A percentile compares a stretch with the other conserved stretches of the same genome.
phyloP scores from a whole-genome alignment of 768 basidiomycete species.

The Tylopilus vinaceipallidus region DNA sequence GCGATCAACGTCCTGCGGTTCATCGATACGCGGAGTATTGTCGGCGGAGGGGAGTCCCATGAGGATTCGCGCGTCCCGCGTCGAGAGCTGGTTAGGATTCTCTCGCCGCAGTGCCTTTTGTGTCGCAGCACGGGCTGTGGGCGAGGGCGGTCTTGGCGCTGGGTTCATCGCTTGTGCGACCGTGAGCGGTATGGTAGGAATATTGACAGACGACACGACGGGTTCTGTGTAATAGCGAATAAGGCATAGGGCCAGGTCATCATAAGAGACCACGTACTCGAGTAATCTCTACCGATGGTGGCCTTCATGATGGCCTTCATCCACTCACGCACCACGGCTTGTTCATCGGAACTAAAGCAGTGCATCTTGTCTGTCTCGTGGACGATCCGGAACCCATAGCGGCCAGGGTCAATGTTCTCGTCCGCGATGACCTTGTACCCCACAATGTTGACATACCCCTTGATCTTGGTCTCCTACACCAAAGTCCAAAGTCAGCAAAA shows the following conservation, averaged over 20 bases:
- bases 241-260: background rate
- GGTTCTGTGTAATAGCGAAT: slow-evolving; percentile 54
- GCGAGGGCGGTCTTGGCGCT: slow-evolving; percentile 91
- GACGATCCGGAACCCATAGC: slow-evolving; percentile 92
- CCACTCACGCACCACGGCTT: slow-evolving; percentile 86
- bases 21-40: slow-evolving; percentile 18
- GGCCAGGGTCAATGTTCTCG: slow-evolving; percentile 87
- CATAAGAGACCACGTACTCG: slow-evolving; percentile 52
- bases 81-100: slow-evolving; percentile 79
- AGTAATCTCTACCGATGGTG: slow-evolving; percentile 91
- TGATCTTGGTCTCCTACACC: slow-evolving; percentile 84
- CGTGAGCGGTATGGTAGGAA: slow-evolving; percentile 91
- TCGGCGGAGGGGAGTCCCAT: slow-evolving; percentile 53
- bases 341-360: slow-evolving; percentile 90
- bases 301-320: slow-evolving; percentile 99
- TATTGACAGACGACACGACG: slow-evolving; percentile 94
- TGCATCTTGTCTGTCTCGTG: slow-evolving; percentile 87
- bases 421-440: slow-evolving; percentile 95
- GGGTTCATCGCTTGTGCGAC: slow-evolving; percentile 98
- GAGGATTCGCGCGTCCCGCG: slow-evolving; percentile 73
- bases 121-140: slow-evolving; percentile 79
- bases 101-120: slow-evolving; percentile 85
- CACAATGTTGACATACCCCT: slow-evolving; percentile 89
- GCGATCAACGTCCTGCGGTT: slow-evolving; percentile 42
- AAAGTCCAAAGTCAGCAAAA: background rate